Evolutionary conservation across 2,329 filamentous ascomycete species (phyloP).

Genomic region (Verticillium tricorpus): DNA sequence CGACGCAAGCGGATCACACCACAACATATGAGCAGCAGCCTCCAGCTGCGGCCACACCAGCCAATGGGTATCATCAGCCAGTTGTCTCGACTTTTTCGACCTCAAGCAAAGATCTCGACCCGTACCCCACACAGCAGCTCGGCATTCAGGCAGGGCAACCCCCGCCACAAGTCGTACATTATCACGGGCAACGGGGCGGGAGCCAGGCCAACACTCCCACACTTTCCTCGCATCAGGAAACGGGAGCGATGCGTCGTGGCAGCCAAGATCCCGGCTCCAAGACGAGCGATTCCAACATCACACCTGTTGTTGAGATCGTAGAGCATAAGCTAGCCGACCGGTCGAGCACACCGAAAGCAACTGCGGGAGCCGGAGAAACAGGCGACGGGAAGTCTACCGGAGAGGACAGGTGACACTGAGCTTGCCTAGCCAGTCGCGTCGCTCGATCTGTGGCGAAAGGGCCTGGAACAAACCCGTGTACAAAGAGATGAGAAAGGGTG

Average conservation of each 20-base stretch:
- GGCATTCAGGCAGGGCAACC: slow-evolving; percentile 58
- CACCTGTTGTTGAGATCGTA: slow-evolving; percentile 32
- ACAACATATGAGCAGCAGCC: slow-evolving; percentile 13
- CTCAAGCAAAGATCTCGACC: slow-evolving; percentile 64
- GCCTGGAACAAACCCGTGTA: not conserved
- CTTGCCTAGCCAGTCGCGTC: not conserved
- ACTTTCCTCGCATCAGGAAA: slow-evolving; percentile 45
- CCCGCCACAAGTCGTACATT: slow-evolving; percentile 63
- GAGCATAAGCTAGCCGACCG: slow-evolving; percentile 27
- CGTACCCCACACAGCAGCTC: slow-evolving; percentile 61
- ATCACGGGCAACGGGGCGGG: slow-evolving; percentile 63
- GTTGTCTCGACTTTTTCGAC: slow-evolving; percentile 67
- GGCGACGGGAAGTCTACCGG: slow-evolving; percentile 16
- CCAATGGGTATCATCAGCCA: slow-evolving; percentile 65
- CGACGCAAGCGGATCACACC: slow-evolving; percentile 56
- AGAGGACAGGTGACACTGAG: not conserved
- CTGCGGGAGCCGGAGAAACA: slow-evolving; percentile 13
- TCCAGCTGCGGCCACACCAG: slow-evolving; percentile 26
- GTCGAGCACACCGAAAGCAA: slow-evolving; percentile 18
- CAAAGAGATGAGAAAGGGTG: not conserved
- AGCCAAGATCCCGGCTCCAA: slow-evolving; percentile 40
- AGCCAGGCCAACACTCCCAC: slow-evolving; percentile 64
- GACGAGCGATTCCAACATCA: slow-evolving; percentile 31
- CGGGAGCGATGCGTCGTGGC: slow-evolving; percentile 38
- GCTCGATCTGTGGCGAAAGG: not conserved